phyloP scores from a whole-genome alignment of 768 basidiomycete genomes.

The Boletus rex-veris region DNA sequence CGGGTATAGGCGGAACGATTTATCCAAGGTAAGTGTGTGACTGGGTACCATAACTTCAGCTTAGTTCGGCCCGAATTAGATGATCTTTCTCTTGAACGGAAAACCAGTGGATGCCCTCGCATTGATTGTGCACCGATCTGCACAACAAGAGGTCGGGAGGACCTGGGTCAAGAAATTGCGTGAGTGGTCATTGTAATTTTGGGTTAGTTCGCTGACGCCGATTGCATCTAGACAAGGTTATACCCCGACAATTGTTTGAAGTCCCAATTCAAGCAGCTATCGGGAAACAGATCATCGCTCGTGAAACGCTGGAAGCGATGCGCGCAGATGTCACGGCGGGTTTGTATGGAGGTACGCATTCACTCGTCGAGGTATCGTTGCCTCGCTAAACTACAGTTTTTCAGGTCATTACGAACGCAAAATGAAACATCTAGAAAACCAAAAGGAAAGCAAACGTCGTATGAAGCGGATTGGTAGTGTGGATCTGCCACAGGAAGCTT shows the following conservation, averaged over 20 bases:
- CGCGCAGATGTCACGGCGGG: constrained; percentile 94
- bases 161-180: constrained; percentile 92
- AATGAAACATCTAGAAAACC: constrained; percentile 81
- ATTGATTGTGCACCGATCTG: constrained; percentile 82
- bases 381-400: not conserved
- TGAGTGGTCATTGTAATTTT: constrained; percentile 37
- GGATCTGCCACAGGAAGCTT: constrained; percentile 92
- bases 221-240: constrained; percentile 67
- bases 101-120: constrained; percentile 93
- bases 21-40: constrained; percentile 65
- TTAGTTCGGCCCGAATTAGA: constrained; percentile 42
- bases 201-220: not conserved
- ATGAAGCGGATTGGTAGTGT: constrained; percentile 89
- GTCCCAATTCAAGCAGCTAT: constrained; percentile 93
- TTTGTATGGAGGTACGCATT: constrained; percentile 72
- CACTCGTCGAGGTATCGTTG: not conserved
- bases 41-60: not conserved
- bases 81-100: constrained; percentile 85
- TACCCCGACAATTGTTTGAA: constrained; percentile 90
- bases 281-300: constrained; percentile 82
- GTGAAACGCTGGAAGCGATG: constrained; percentile 82
- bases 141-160: constrained; percentile 68
- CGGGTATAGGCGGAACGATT: constrained; percentile 77
- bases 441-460: constrained; percentile 88
- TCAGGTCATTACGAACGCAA: constrained; percentile 90